Evolutionary conservation across 1,284 basidiomycete species (phyloP).

Genomic region (Pseudozyma pruni): DNA sequence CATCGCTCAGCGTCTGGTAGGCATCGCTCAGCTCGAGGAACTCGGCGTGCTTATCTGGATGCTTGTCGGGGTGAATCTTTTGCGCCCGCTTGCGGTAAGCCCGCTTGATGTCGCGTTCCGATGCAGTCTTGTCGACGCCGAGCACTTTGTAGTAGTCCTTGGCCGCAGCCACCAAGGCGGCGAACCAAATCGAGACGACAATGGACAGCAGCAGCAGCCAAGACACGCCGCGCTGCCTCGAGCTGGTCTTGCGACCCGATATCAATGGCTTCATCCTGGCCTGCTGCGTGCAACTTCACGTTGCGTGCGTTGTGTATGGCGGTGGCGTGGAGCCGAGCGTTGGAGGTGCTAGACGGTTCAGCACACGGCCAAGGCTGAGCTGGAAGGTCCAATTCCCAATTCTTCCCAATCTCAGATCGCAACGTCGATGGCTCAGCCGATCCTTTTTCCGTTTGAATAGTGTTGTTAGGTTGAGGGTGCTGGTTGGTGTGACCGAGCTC

Average conservation of each 20-base stretch:
- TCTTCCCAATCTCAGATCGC: too few species aligned
- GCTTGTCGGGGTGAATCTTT: conserved; percentile 66
- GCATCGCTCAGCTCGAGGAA: conserved; percentile 69
- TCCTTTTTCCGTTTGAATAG: too few species aligned
- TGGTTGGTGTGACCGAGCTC: conserved; percentile 41
- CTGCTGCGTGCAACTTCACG: too few species aligned
- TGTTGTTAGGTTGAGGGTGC: too few species aligned
- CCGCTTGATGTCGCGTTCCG: conserved; percentile 65
- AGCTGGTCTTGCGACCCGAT: conserved; percentile 1
- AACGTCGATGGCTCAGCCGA: too few species aligned
- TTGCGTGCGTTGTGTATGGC: too few species aligned
- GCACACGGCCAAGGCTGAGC: conserved; percentile 31
- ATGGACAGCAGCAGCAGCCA: conserved; percentile 25
- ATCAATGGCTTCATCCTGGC: conserved; percentile 40
- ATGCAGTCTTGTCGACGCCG: conserved; percentile 56
- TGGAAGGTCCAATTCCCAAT: conserved; percentile 32
- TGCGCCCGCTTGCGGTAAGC: conserved; percentile 65
- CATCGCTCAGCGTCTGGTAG: conserved; percentile 63
- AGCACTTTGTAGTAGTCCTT: conserved; percentile 65
- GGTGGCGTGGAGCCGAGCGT: too few species aligned
- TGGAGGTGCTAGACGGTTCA: conserved; percentile 1
- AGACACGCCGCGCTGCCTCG: conserved; percentile 1
- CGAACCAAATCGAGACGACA: conserved; percentile 21
- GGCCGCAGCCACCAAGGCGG: conserved; percentile 46
- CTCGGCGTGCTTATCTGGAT: conserved; percentile 65